Evolutionary conservation across 805 yeast genomes (phyloP), one percentile per base, ranked within the genome.

Genomic region (Metschnikowia reukaufii): DNA sequence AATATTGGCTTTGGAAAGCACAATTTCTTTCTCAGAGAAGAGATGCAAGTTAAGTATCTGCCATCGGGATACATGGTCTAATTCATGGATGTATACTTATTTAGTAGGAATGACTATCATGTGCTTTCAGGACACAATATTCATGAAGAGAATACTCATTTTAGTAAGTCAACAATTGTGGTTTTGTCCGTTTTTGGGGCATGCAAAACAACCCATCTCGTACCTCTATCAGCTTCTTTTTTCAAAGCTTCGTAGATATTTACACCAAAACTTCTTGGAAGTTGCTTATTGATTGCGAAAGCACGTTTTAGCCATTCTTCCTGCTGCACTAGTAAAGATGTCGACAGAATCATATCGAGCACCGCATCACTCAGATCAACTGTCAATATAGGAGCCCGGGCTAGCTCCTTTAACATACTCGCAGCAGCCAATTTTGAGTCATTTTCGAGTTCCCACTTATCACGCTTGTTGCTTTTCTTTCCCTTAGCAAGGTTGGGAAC

Each of bases 251-350:
- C 82, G 63, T 86, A 86, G 12, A 94, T 84, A 47, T 82, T 83
- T 16, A 80, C 68, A 8, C 92, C 84, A 66, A 86, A 91, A 45
- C 90, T 88, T 63, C 89, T 76, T 13, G 96, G 95, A 4, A 94
- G 72, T 56, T 82, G 86, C n/a, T 88, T 82, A 13, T 64, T 61
- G 2, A 86, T 79, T 16, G 92, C 89, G 6, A 91, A 87, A 4
- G 92, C 89, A 55, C 87, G 86, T 57, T 95, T 77, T 43, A 84
- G 70, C 88, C 89, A 84, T 73, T 88, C 92, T 51, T 88, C 96
- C 18, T 42, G 55, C 41, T 81, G 83, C 51, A 81, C 89, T 23
- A 75, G 73, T n/a, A 88, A 65, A 0, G 95, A 84, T 0, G 91
- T 85, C 2, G 84, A 78, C 12, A 86, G 76, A 33, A 92, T 86